Conservation (phyloP, 2,329 filamentous ascomycete species). For the Ambrosiella cleistominuta region DNA sequence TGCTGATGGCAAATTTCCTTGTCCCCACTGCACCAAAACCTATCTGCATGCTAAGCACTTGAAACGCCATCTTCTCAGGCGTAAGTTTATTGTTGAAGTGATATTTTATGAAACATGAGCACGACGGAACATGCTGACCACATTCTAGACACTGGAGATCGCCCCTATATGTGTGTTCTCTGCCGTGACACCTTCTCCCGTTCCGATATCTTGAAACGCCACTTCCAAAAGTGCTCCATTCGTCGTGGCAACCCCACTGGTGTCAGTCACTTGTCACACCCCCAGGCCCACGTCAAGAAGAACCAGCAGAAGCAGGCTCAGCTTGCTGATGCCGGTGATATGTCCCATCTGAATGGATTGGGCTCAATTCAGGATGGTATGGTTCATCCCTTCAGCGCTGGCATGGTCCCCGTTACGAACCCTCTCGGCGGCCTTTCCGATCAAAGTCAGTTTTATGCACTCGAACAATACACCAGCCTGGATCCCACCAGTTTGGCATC, state of each 20-base stretch:
- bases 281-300: slow-evolving; percentile 77
- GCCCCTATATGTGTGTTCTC: slow-evolving; percentile 93
- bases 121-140: slow-evolving; percentile 16
- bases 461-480: slow-evolving; percentile 3
- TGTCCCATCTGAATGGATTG: slow-evolving; percentile 44
- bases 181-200: slow-evolving; percentile 97
- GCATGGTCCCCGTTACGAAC: slow-evolving; percentile 38
- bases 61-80: slow-evolving; percentile 86
- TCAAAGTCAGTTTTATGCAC: slow-evolving; percentile 34
- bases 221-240: slow-evolving; percentile 98
- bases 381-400: slow-evolving; percentile 33
- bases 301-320: slow-evolving; percentile 39
- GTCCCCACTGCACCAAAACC: slow-evolving; percentile 94
- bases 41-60: slow-evolving; percentile 95
- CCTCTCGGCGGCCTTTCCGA: slow-evolving; percentile 42
- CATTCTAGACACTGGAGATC: slow-evolving; percentile 73
- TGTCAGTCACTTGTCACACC: slow-evolving; percentile 84
- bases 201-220: slow-evolving; percentile 94
- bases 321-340: slow-evolving; percentile 32
- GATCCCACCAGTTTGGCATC: slow-evolving; percentile 3
- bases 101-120: neutral
- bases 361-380: slow-evolving; percentile 40
- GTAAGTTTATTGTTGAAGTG: slow-evolving; percentile 41
- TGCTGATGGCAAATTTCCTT: slow-evolving; percentile 93
- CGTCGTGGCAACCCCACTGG: slow-evolving; percentile 89